Conservation (phyloP, 805 yeast genomes). For the Brettanomyces naardenensis region DNA sequence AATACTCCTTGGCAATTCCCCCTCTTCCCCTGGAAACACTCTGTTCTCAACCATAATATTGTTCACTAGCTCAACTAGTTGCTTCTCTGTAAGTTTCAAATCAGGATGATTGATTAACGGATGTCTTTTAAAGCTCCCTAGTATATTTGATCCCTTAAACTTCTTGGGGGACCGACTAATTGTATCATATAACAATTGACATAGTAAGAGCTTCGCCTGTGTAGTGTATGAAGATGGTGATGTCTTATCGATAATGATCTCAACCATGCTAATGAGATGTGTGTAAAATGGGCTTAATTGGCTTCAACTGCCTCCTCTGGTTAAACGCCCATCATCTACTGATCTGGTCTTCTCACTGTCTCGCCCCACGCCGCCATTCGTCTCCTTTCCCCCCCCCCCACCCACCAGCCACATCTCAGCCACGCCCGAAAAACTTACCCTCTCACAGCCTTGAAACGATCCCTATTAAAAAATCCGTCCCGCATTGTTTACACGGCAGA, state of each 20-base stretch:
- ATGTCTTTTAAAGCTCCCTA: slow-evolving; percentile 15
- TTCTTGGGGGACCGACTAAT: slow-evolving; percentile 10
- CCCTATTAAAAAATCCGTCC: no score
- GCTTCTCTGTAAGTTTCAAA: slow-evolving; percentile 10
- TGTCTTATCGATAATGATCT: slow-evolving; percentile 10
- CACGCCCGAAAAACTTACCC: no score
- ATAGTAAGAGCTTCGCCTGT: slow-evolving; percentile 22
- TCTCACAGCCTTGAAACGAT: no score
- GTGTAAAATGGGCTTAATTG: background rate
- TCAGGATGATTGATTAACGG: slow-evolving; percentile 16
- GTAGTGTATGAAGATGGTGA: slow-evolving; percentile 19
- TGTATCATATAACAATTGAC: slow-evolving; percentile 22
- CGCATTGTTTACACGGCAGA: no score
- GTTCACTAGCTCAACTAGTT: slow-evolving; percentile 13
- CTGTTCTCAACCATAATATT: slow-evolving; percentile 13
- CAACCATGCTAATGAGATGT: no score
- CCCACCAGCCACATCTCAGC: no score
- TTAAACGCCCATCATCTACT: no score
- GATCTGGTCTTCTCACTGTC: no score
- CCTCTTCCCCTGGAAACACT: slow-evolving; percentile 5
- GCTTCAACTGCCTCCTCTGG: background rate
- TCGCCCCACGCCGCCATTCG: no score
- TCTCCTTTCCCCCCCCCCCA: no score
- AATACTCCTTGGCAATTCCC: slow-evolving; percentile 3
- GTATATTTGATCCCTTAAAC: slow-evolving; percentile 9